A percentile compares a stretch with the other conserved stretches of the same genome.
Conservation (phyloP, 805 yeast species). For the Lachancea dasiensis region DNA sequence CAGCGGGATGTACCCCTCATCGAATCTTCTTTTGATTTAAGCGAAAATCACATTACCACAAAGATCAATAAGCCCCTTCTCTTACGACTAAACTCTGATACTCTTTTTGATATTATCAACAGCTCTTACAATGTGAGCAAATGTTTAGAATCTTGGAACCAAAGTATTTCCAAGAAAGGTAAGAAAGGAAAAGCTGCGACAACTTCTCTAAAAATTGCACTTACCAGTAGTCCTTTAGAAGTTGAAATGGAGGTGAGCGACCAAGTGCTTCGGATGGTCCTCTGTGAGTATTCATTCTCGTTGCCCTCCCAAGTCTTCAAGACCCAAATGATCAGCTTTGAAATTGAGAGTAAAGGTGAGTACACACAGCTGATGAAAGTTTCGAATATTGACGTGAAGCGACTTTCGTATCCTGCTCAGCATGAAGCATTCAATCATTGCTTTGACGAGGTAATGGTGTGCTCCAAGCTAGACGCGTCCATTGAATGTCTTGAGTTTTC, state of each 20-base stretch:
- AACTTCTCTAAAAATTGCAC: neutral
- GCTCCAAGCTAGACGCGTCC: neutral
- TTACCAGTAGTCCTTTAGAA: neutral
- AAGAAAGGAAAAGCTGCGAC: neutral
- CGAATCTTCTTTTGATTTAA: neutral
- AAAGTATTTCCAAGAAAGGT: neutral
- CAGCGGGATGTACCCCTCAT: neutral
- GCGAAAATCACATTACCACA: neutral
- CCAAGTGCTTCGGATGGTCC: too few relatives aligned
- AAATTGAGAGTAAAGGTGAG: neutral
- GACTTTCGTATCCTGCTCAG: neutral
- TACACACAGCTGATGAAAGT: neutral
- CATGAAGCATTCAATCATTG: conserved; percentile 1
- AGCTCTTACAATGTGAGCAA: neutral
- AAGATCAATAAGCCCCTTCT: neutral
- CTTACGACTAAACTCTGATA: neutral
- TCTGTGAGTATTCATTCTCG: too few relatives aligned
- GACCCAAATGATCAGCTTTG: neutral
- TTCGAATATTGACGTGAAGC: neutral
- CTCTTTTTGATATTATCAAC: neutral
- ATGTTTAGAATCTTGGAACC: neutral
- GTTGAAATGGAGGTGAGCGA: too few relatives aligned
- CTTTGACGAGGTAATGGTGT: conserved; percentile 3
- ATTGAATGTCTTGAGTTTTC: neutral
- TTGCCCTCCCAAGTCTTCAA: neutral